Percentiles rank a stretch among this genome's conserved stretches.
phyloP scores from a whole-genome alignment of 2,329 filamentous ascomycete species.

The Fusarium veterinarium region DNA sequence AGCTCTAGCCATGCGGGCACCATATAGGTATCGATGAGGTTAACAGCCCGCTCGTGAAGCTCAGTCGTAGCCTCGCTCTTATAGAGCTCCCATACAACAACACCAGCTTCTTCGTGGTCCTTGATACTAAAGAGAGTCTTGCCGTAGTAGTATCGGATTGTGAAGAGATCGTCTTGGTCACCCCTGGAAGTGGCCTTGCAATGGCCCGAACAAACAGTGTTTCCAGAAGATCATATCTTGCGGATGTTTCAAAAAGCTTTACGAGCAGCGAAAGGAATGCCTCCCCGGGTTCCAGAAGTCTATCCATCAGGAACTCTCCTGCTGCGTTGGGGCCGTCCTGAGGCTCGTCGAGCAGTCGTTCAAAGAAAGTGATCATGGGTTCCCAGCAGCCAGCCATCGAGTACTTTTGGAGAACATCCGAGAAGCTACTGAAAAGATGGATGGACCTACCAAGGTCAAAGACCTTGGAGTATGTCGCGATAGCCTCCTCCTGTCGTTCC shows the following conservation, averaged over 20 bases:
- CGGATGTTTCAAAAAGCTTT: not conserved
- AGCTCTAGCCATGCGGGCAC: not conserved
- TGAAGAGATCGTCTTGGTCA: fast-evolving
- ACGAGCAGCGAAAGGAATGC: not conserved
- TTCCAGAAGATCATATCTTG: not conserved
- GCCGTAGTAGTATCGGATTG: not conserved
- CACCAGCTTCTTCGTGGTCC: not conserved
- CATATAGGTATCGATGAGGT: not conserved
- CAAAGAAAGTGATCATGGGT: not conserved
- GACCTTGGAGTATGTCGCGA: not conserved
- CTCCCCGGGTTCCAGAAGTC: fast-evolving
- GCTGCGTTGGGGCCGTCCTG: not conserved
- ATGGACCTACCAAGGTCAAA: not conserved
- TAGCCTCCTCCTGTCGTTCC: not conserved
- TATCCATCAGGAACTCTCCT: not conserved
- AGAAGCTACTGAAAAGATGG: not conserved
- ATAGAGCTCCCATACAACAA: not conserved
- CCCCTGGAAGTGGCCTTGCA: not conserved
- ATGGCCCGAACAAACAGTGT: not conserved
- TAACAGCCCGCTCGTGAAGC: not conserved
- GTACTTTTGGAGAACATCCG: not conserved
- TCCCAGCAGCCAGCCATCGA: not conserved
- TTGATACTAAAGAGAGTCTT: not conserved
- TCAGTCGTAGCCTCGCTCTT: not conserved
- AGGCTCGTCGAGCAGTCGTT: not conserved